These are phyloP conservation scores for Aureobasidium mangrovei DNA, from an alignment of 2,329 filamentous ascomycete species.

Conservation along the genomic window DNA sequence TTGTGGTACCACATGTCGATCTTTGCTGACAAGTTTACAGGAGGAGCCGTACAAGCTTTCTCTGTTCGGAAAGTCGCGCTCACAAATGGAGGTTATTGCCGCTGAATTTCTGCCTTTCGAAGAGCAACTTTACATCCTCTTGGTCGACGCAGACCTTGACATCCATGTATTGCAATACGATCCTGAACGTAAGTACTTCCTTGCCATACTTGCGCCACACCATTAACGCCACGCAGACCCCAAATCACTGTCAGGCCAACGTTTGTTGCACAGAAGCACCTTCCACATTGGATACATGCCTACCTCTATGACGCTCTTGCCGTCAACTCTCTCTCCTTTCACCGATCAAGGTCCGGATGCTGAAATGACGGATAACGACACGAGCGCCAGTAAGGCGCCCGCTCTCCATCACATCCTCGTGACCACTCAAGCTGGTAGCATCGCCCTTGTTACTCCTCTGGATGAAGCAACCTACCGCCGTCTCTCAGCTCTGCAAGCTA, in stretches of 20 bases:
- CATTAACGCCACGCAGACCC: conserved; percentile 52
- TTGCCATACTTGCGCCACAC: no score
- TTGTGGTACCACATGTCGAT: background rate
- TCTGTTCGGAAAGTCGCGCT: conserved; percentile 78
- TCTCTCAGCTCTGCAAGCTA: conserved; percentile 69
- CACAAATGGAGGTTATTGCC: conserved; percentile 66
- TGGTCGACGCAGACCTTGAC: conserved; percentile 75
- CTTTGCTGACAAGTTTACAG: conserved; percentile 23
- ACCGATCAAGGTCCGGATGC: conserved; percentile 29
- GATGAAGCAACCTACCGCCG: conserved; percentile 75
- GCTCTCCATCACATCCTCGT: conserved; percentile 52
- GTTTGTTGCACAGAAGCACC: conserved; percentile 76
- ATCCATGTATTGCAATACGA: conserved; percentile 89
- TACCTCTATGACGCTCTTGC: conserved; percentile 66
- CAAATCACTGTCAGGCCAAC: conserved; percentile 81
- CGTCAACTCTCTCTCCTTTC: conserved; percentile 47
- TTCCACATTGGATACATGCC: conserved; percentile 80
- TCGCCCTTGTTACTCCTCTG: conserved; percentile 69
- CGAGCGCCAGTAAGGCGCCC: conserved; percentile 22
- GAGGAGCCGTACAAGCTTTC: conserved; percentile 96
- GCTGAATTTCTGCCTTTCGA: conserved; percentile 86
- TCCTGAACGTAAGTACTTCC: conserved; percentile 64
- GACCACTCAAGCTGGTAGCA: conserved; percentile 64
- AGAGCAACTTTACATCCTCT: conserved; percentile 71
- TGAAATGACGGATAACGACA: conserved; percentile 15